Conservation (phyloP, 164 flowering plant species). For the Tinospora cordifolia region DNA sequence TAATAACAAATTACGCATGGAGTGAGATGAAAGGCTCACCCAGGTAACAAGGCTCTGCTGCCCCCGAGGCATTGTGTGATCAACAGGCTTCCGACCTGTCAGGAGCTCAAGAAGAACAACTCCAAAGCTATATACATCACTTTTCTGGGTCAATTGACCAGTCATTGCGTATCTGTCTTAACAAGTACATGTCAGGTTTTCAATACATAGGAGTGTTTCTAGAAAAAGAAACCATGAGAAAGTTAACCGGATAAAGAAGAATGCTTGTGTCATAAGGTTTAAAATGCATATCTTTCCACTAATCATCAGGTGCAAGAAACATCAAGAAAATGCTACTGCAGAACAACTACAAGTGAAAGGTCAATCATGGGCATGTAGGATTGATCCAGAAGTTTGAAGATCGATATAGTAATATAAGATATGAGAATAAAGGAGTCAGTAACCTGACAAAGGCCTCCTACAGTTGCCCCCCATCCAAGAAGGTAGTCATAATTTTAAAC, state of each 20-base stretch:
- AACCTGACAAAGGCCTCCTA: too few relatives aligned
- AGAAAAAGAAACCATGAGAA: background rate
- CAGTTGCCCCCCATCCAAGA: too few relatives aligned
- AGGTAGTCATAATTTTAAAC: too few relatives aligned
- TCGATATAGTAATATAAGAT: too few relatives aligned
- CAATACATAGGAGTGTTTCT: background rate
- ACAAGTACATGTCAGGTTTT: background rate
- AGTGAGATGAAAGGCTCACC: constrained; percentile 14
- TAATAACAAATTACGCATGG: background rate
- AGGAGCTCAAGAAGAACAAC: constrained; percentile 24
- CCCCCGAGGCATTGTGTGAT: constrained; percentile 25
- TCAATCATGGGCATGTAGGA: too few relatives aligned
- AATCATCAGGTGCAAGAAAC: background rate
- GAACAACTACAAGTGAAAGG: too few relatives aligned
- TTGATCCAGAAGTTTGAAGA: too few relatives aligned
- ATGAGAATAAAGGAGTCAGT: too few relatives aligned
- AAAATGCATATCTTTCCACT: background rate
- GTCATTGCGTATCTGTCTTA: constrained; percentile 21
- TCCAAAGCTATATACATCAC: constrained; percentile 21
- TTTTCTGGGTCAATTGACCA: constrained; percentile 21
- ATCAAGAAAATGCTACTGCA: too few relatives aligned
- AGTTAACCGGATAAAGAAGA: background rate
- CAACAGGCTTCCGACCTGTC: constrained; percentile 24
- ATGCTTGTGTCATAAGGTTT: background rate
- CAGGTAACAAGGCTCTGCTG: constrained; percentile 26